phyloP scores from a whole-genome alignment of 1,284 basidiomycete genomes.

The Cerrena zonata region DNA sequence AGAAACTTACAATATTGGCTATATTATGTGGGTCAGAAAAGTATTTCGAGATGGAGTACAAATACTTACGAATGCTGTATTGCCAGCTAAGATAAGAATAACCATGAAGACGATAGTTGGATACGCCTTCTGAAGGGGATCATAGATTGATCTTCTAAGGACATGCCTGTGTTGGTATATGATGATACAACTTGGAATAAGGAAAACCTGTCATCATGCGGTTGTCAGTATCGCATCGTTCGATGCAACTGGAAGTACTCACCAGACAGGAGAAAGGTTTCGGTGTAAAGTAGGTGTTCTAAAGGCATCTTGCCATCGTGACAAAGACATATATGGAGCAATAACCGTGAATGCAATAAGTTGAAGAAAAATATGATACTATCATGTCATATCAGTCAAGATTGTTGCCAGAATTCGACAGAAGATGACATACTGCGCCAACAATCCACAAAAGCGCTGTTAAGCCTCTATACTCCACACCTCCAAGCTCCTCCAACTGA shows the following conservation, averaged over 20 bases:
- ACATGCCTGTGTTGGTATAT: constrained; percentile 87
- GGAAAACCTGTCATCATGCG: constrained; percentile 59
- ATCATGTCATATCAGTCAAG: constrained; percentile 1
- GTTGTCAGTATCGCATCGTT: not conserved
- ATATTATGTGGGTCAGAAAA: constrained; percentile 8
- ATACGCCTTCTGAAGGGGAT: constrained; percentile 84
- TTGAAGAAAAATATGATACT: constrained; percentile 54
- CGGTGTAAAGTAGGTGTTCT: constrained; percentile 48
- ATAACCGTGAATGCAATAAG: constrained; percentile 46
- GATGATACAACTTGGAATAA: constrained; percentile 83
- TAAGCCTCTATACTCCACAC: constrained; percentile 87
- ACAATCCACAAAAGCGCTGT: constrained; percentile 77
- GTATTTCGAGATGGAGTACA: constrained; percentile 5
- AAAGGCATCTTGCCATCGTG: constrained; percentile 52
- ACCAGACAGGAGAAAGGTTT: constrained; percentile 59
- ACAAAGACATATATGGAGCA: constrained; percentile 67
- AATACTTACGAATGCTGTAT: constrained; percentile 80
- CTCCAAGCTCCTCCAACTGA: constrained; percentile 87
- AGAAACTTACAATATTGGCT: constrained; percentile 70
- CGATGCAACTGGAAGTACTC: not conserved
- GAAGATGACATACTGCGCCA: constrained; percentile 26
- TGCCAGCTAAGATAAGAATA: constrained; percentile 81
- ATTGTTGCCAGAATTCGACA: not conserved
- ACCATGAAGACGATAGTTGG: constrained; percentile 66
- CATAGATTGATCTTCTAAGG: constrained; percentile 87